These are phyloP conservation scores for Medicago truncatula DNA, from an alignment of 306 rosid genomes.

Conservation along the genomic window MtrunA17r5.0-ANR NC_053043.1:51119001-51119500, in stretches of 20 bases:
- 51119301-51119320: not conserved
- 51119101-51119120: constrained; percentile 10
- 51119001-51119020: constrained; percentile 91
- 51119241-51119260: not conserved
- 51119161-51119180: constrained; percentile 3
- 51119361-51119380: no score
- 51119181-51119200: not conserved
- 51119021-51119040: constrained; percentile 99
- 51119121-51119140: not conserved
- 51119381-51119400: no score
- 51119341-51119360: no score
- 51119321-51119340: not conserved
- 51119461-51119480: not conserved
- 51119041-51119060: constrained; percentile 99
- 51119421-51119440: no score
- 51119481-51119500: not conserved
- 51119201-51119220: not conserved
- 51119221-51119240: not conserved
- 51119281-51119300: not conserved
- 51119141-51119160: not conserved
- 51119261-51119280: not conserved
- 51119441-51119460: no score
- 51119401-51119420: no score
- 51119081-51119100: constrained; percentile 28
- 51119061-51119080: constrained; percentile 94